Evolutionary conservation across 2,329 filamentous ascomycete genomes (phyloP).

Genomic region (Penicillium brevicompactum): DNA sequence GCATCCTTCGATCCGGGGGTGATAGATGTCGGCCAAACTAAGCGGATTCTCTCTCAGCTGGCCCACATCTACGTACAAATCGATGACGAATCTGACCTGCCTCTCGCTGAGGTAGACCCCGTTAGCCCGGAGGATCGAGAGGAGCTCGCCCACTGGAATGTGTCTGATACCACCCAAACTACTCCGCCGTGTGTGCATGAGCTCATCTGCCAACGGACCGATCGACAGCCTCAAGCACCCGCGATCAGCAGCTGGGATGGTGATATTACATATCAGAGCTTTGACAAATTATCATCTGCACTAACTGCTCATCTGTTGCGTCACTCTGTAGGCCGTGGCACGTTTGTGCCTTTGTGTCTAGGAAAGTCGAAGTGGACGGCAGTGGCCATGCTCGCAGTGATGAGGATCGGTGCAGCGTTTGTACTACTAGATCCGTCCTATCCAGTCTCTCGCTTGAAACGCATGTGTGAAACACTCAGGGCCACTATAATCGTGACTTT

Average conservation of each 20-base stretch:
- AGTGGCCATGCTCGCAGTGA: constrained; percentile 31
- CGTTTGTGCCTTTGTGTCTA: constrained; percentile 7
- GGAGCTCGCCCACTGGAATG: too few species aligned
- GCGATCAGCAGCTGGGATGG: constrained; percentile 17
- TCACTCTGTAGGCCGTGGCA: background rate
- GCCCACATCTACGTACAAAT: too few species aligned
- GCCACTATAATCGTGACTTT: background rate
- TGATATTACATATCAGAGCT: constrained; percentile 1
- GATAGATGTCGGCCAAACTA: too few species aligned
- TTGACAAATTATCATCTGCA: constrained; percentile 1
- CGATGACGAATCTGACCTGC: too few species aligned
- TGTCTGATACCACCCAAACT: too few species aligned
- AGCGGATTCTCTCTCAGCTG: too few species aligned
- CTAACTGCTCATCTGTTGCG: background rate
- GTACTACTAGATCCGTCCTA: constrained; percentile 17
- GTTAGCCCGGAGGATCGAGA: too few species aligned
- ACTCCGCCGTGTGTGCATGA: background rate
- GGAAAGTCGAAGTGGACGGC: constrained; percentile 12
- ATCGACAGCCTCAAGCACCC: background rate
- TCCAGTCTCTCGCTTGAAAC: background rate
- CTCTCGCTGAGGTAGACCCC: too few species aligned
- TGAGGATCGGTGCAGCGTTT: constrained; percentile 35
- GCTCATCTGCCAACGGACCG: background rate
- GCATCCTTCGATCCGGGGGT: too few species aligned
- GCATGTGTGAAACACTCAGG: background rate